These are phyloP conservation scores for Geotrichum fermentans DNA, from an alignment of 1,139 yeast genomes.

Conservation along the genomic window DNA sequence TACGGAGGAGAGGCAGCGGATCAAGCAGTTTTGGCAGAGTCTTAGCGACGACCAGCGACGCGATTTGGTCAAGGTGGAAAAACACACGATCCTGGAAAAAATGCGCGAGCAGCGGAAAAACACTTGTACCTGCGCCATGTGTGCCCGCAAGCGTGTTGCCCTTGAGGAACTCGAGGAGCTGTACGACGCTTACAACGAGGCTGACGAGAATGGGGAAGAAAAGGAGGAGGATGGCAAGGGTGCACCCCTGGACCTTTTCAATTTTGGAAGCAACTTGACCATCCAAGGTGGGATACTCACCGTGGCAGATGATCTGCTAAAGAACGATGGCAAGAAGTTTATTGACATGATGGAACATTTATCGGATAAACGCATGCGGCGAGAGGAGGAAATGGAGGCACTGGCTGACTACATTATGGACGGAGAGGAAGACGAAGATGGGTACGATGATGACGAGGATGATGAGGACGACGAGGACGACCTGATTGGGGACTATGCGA, in stretches of 20 bases:
- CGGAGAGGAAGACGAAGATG: conserved; percentile 38
- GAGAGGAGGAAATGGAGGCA: conserved; percentile 43
- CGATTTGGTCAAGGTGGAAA: conserved; percentile 61
- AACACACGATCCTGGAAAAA: conserved; percentile 60
- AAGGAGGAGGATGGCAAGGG: neutral
- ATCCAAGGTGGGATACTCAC: conserved; percentile 47
- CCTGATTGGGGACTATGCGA: conserved; percentile 36
- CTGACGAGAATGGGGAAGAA: neutral
- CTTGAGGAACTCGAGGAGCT: conserved; percentile 73
- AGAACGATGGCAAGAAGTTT: conserved; percentile 69
- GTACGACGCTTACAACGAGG: conserved; percentile 50
- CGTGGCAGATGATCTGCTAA: conserved; percentile 72
- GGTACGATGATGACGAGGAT: conserved; percentile 30
- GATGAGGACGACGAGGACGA: conserved; percentile 30
- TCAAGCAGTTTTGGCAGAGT: conserved; percentile 66
- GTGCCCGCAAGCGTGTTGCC: conserved; percentile 70
- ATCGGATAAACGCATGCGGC: conserved; percentile 52
- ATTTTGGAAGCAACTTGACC: conserved; percentile 36
- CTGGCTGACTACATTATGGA: conserved; percentile 38
- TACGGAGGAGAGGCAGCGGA: conserved; percentile 53
- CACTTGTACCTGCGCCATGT: conserved; percentile 67
- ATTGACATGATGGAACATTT: conserved; percentile 73
- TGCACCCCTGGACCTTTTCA: conserved; percentile 28
- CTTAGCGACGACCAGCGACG: conserved; percentile 57
- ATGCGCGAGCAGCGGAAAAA: conserved; percentile 55